Conservation (phyloP, 169 alveolate species). For the Babesia sp. region DNA sequence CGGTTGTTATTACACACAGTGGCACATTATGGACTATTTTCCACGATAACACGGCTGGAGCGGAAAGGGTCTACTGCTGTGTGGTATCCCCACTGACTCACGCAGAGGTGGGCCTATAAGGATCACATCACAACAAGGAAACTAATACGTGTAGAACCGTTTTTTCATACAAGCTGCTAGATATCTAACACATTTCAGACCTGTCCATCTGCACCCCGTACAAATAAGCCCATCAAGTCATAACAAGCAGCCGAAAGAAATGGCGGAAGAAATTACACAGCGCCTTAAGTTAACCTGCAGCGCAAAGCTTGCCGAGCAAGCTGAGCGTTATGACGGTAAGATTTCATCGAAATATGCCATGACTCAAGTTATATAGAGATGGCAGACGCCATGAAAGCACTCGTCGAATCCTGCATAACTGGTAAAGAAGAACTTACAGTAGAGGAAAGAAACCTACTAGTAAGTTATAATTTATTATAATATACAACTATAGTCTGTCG, state of each 20-base stretch:
- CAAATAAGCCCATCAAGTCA: constrained; percentile 20
- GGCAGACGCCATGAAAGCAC: constrained; percentile 80
- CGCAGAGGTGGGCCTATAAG: constrained; percentile 10
- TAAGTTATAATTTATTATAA: background rate
- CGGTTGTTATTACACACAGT: no score
- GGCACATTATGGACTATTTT: no score
- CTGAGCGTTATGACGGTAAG: constrained; percentile 99
- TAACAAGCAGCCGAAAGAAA: constrained; percentile 21
- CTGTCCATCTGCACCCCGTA: background rate
- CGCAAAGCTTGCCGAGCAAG: constrained; percentile 99
- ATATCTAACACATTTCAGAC: background rate
- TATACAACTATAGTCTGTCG: constrained; percentile 88
- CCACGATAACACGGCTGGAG: background rate
- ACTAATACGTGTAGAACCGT: background rate
- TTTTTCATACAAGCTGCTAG: background rate
- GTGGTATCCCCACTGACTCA: constrained; percentile 55
- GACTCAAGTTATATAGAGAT: constrained; percentile 58
- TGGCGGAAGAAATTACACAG: constrained; percentile 65
- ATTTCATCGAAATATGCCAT: constrained; percentile 38
- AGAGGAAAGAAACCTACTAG: constrained; percentile 92
- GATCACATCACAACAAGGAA: constrained; percentile 26
- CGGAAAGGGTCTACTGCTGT: constrained; percentile 8
- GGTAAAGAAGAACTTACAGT: constrained; percentile 87
- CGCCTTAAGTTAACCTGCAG: constrained; percentile 79
- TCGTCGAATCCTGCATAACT: constrained; percentile 75